Percentiles rank a stretch among this genome's conserved stretches.
phyloP scores from a whole-genome alignment of 2,329 filamentous ascomycete genomes.

The Xylariaceae sp. region DNA sequence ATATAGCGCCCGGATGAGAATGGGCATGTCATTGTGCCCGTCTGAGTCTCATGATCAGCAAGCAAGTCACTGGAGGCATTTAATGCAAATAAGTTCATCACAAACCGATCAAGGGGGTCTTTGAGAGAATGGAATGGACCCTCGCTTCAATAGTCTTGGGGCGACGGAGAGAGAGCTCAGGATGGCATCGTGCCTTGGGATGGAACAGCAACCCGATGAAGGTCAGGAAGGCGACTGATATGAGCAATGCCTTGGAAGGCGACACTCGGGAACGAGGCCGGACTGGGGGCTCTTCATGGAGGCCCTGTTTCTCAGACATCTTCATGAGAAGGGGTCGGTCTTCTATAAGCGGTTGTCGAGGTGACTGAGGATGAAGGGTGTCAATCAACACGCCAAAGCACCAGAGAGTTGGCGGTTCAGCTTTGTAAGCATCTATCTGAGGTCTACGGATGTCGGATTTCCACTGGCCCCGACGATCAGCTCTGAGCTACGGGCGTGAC shows the following conservation, averaged over 20 bases:
- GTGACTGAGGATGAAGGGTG: not conserved
- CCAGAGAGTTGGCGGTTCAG: not conserved
- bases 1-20: slow-evolving; percentile 60
- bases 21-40: slow-evolving; percentile 83
- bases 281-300: slow-evolving; percentile 6
- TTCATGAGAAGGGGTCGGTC: not conserved
- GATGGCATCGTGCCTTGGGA: slow-evolving; percentile 22
- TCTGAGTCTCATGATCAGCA: slow-evolving; percentile 46
- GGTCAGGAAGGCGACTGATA: slow-evolving; percentile 20
- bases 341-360: not conserved
- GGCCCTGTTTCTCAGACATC: slow-evolving; percentile 15
- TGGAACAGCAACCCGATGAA: slow-evolving; percentile 26
- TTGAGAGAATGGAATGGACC: slow-evolving; percentile 41
- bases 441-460: no score
- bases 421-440: no score
- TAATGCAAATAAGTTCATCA: not conserved
- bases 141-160: slow-evolving; percentile 40
- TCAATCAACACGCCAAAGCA: not conserved
- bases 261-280: slow-evolving; percentile 16
- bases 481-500: no score
- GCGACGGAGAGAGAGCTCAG: slow-evolving; percentile 25
- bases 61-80: not conserved
- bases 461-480: not conserved
- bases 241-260: slow-evolving; percentile 18
- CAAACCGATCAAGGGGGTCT: slow-evolving; percentile 47